These are phyloP conservation scores for Aspergillus calidoustus DNA, from an alignment of 2,329 filamentous ascomycete genomes.

Conservation along the genomic window DNA sequence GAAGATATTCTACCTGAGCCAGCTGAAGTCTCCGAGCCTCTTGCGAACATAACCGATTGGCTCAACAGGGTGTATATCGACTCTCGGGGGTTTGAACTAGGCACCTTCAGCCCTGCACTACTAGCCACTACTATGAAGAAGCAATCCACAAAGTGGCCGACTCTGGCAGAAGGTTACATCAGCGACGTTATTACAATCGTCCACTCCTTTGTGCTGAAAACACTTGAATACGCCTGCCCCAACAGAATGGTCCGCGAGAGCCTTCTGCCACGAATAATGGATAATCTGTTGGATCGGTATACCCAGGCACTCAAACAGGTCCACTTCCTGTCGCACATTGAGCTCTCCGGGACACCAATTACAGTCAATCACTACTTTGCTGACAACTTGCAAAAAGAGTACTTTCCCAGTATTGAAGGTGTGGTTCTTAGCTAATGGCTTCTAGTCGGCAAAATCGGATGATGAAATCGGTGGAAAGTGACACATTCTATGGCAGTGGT, in stretches of 20 bases:
- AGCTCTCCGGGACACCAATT: slow-evolving; percentile 51
- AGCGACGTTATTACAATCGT: slow-evolving; percentile 56
- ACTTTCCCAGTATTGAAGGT: not conserved
- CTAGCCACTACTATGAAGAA: slow-evolving; percentile 51
- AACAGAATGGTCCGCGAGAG: not conserved
- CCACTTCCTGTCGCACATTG: slow-evolving; percentile 58
- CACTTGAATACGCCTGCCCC: not conserved
- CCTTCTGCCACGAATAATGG: not conserved
- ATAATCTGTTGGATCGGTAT: not conserved
- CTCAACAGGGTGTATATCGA: slow-evolving; percentile 49
- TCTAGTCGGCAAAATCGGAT: not conserved
- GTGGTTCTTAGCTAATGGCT: not conserved
- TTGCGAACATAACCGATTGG: slow-evolving; percentile 48
- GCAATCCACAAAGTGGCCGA: slow-evolving; percentile 60
- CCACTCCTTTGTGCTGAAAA: slow-evolving; percentile 55
- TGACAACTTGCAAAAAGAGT: slow-evolving; percentile 42
- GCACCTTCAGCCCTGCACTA: slow-evolving; percentile 48
- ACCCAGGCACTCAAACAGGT: slow-evolving; percentile 44
- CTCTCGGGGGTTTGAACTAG: slow-evolving; percentile 61
- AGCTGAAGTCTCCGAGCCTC: not conserved
- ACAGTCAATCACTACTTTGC: slow-evolving; percentile 61
- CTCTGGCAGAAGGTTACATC: slow-evolving; percentile 55
- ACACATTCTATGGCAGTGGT: not conserved
- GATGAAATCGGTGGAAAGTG: not conserved
- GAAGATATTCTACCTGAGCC: slow-evolving; percentile 26